These are phyloP conservation scores for Neurospora sp. DNA, from an alignment of 495 filamentous ascomycete species.

Conservation along the genomic window DNA sequence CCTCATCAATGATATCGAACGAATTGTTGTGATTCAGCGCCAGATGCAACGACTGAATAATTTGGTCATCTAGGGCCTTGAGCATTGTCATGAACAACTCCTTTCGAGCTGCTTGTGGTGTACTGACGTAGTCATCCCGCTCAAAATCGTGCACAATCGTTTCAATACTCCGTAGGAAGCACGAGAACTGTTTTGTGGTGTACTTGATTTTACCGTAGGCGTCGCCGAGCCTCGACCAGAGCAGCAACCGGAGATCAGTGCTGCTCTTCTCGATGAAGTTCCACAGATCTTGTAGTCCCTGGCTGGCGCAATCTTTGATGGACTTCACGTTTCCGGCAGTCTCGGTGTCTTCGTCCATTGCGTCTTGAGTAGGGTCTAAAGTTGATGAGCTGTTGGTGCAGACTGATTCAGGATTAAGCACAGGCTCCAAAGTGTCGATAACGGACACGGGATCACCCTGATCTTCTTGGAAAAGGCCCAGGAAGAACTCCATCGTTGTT, in stretches of 20 bases:
- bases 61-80: conserved; percentile 62
- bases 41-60: conserved; percentile 53
- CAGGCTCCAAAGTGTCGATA: conserved; percentile 87
- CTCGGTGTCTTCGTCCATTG: background rate
- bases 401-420: conserved; percentile 66
- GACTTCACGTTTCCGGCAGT: conserved; percentile 13
- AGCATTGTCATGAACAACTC: conserved; percentile 62
- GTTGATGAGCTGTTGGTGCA: conserved; percentile 15
- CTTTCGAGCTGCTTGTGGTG: conserved; percentile 50
- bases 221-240: conserved; percentile 80
- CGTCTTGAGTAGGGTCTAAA: background rate
- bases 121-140: conserved; percentile 48
- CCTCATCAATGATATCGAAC: conserved; percentile 76
- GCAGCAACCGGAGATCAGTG: conserved; percentile 67
- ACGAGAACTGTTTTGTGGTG: conserved; percentile 74
- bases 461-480: conserved; percentile 62
- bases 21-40: conserved; percentile 58
- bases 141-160: conserved; percentile 67
- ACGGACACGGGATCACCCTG: conserved; percentile 63
- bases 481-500: conserved; percentile 93
- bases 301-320: conserved; percentile 33
- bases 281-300: conserved; percentile 59
- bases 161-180: conserved; percentile 74
- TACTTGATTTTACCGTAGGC: conserved; percentile 80
- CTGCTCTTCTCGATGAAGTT: conserved; percentile 73